These are phyloP conservation scores for Bacterosira constricta DNA, from an alignment of 108 stramenopile species.

Conservation along the genomic window DNA sequence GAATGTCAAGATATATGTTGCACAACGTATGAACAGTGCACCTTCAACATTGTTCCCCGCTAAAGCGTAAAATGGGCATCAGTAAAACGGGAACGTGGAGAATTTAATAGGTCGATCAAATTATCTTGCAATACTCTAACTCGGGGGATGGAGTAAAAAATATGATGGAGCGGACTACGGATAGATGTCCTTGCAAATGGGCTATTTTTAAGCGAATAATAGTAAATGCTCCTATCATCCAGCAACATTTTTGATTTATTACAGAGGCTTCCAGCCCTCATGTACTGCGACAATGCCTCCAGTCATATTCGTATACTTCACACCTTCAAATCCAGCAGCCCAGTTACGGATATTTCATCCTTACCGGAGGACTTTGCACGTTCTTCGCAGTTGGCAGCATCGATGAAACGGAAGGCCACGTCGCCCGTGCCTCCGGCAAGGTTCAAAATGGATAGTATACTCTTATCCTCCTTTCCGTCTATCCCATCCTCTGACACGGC, in stretches of 20 bases:
- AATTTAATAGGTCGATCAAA: too few species aligned
- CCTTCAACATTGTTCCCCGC: slow-evolving; percentile 65
- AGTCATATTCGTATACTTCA: slow-evolving; percentile 87
- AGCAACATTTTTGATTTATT: slow-evolving; percentile 22
- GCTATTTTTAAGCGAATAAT: too few species aligned
- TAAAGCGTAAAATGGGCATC: too few species aligned
- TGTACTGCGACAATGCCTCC: slow-evolving; percentile 95
- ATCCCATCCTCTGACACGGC: too few species aligned
- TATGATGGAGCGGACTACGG: too few species aligned
- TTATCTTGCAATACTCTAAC: too few species aligned
- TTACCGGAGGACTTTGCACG: slow-evolving; percentile 54
- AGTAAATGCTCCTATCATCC: too few species aligned
- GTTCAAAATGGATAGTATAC: slow-evolving; percentile 72
- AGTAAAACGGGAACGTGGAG: too few species aligned
- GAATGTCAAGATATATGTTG: slow-evolving; percentile 90
- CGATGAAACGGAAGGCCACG: slow-evolving; percentile 94
- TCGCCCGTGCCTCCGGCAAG: slow-evolving; percentile 99
- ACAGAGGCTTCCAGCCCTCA: slow-evolving; percentile 86
- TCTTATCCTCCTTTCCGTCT: slow-evolving; percentile 10
- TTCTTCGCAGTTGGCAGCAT: slow-evolving; percentile 71
- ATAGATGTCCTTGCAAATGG: too few species aligned
- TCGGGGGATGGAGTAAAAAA: too few species aligned
- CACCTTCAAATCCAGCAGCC: slow-evolving; percentile 77
- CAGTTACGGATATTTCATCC: slow-evolving; percentile 82
- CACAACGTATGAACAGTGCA: slow-evolving; percentile 87